Conservation (phyloP, 139 green algal genomes). For the Tetraselmis striata region DNA sequence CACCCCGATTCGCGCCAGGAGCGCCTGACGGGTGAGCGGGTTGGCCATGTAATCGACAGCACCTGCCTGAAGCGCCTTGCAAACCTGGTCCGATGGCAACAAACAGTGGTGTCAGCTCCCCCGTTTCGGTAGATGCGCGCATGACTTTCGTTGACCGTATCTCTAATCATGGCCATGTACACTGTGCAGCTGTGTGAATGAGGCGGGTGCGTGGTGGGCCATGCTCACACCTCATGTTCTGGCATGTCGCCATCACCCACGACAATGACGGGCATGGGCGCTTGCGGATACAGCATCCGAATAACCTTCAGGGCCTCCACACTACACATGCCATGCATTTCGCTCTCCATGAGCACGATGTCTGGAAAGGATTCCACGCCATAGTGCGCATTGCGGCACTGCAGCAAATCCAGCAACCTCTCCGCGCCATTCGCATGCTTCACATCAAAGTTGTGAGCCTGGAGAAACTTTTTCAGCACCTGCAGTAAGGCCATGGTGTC, state of each 20-base stretch:
- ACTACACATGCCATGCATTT: background rate
- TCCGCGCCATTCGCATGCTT: background rate
- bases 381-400: background rate
- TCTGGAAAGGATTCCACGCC: background rate
- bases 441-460: background rate
- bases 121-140: no score
- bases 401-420: background rate
- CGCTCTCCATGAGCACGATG: background rate
- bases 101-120: no score
- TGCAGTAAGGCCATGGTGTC: no score
- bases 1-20: background rate
- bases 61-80: background rate
- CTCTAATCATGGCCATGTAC: no score
- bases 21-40: background rate
- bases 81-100: no score
- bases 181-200: no score
- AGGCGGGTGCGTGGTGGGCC: no score
- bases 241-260: background rate
- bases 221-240: background rate
- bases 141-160: no score
- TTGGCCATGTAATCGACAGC: background rate
- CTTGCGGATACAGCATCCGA: background rate
- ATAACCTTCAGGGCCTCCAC: background rate
- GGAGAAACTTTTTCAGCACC: background rate
- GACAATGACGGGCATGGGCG: background rate